Conservation (phyloP, 805 yeast species). For the Starmerella roubikii region DNA sequence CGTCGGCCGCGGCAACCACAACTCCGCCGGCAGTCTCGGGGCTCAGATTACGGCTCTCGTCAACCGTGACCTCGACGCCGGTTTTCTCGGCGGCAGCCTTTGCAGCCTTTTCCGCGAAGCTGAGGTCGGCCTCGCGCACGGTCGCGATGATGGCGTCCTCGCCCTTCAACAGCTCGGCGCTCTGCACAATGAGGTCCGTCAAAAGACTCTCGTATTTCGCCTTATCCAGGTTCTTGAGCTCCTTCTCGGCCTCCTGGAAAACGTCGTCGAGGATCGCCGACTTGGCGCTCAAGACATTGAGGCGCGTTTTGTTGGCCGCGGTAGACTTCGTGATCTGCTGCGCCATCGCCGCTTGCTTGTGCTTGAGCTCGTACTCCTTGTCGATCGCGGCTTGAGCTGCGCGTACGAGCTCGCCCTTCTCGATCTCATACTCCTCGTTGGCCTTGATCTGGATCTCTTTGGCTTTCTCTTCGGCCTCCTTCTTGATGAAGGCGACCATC, state of each 20-base stretch:
- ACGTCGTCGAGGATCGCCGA: slow-evolving; percentile 66
- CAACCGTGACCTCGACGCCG: slow-evolving; percentile 43
- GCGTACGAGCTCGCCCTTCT: slow-evolving; percentile 88
- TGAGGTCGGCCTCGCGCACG: slow-evolving; percentile 54
- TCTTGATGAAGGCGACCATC: slow-evolving; percentile 97
- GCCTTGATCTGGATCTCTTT: slow-evolving; percentile 91
- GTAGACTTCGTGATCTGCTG: slow-evolving; percentile 95
- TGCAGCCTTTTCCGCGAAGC: slow-evolving; percentile 45
- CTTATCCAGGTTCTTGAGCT: slow-evolving; percentile 47
- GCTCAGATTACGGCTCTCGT: slow-evolving; percentile 47
- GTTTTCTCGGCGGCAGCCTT: slow-evolving; percentile 49
- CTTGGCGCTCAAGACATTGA: slow-evolving; percentile 74
- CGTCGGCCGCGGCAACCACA: slow-evolving; percentile 50
- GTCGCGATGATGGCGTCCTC: slow-evolving; percentile 40
- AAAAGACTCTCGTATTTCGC: slow-evolving; percentile 54
- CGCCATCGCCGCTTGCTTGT: slow-evolving; percentile 81
- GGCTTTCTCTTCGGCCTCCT: slow-evolving; percentile 98
- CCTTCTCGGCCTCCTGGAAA: slow-evolving; percentile 52
- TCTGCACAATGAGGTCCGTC: slow-evolving; percentile 67
- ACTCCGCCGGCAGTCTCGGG: slow-evolving; percentile 75
- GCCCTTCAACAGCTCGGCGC: slow-evolving; percentile 54
- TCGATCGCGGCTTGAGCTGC: slow-evolving; percentile 84
- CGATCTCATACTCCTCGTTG: slow-evolving; percentile 97
- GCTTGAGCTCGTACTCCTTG: slow-evolving; percentile 58
- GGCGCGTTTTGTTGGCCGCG: slow-evolving; percentile 87